Percentiles rank a stretch among this genome's conserved stretches.
These are phyloP conservation scores for Phytophthora pistaciae DNA, from an alignment of 352 stramenopile genomes.

Conservation along the genomic window DNA sequence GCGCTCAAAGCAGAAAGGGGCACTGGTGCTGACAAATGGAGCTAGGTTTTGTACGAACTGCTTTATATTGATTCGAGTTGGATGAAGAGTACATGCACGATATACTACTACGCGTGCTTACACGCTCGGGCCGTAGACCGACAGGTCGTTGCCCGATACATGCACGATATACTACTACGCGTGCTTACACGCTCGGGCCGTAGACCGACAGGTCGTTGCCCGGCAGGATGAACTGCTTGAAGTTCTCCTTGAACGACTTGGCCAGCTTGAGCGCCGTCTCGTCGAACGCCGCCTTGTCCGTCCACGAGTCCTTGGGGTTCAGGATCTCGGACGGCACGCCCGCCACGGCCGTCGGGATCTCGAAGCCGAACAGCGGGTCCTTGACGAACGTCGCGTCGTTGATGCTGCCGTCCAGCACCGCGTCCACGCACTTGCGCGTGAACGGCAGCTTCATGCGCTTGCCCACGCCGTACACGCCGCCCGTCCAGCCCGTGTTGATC, in stretches of 20 bases:
- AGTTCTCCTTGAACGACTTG: constrained; percentile 84
- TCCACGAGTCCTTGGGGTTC: constrained; percentile 81
- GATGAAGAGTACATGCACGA: constrained; percentile 22
- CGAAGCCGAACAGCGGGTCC: constrained; percentile 78
- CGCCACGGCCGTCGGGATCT: constrained; percentile 69
- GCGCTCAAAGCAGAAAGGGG: too few species aligned
- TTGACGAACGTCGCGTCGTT: constrained; percentile 71
- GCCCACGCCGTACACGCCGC: constrained; percentile 95
- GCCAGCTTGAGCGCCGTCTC: constrained; percentile 81
- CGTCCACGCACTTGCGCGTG: constrained; percentile 82
- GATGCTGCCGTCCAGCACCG: constrained; percentile 77
- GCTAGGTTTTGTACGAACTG: neutral
- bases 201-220: constrained; percentile 78
- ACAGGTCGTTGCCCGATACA: neutral
- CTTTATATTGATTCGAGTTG: constrained; percentile 28
- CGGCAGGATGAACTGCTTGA: constrained; percentile 87
- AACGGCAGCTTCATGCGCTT: constrained; percentile 97
- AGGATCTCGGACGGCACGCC: constrained; percentile 81
- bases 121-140: too few species aligned
- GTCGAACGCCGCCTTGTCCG: constrained; percentile 83
- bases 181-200: constrained; percentile 56
- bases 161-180: constrained; percentile 11
- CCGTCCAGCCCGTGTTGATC: constrained; percentile 98
- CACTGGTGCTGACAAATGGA: too few species aligned
- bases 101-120: too few species aligned